Base-by-base conservation (phyloP, 805 yeast species). In the Zygosaccharomyces gambellarensis region DNA sequence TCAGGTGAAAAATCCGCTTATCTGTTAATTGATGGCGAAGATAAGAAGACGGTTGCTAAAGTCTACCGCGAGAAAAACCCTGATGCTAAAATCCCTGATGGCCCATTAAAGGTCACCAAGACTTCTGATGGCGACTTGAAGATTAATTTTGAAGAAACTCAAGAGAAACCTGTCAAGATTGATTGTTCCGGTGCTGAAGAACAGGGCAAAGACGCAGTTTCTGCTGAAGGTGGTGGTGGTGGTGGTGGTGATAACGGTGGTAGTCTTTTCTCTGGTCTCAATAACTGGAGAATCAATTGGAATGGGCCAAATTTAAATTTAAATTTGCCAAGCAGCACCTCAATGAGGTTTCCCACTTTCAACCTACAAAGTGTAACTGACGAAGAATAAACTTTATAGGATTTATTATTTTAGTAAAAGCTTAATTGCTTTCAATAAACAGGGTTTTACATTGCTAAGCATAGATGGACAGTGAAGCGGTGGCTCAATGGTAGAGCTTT, bases 401-500 rank as follows among this genome's bases (percentile, higher is more conserved):
- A 4, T 38, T 22, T 23, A 38, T 32, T 7, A 32, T 25, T 25
- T 25, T 25, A 25, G 7, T 25, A 5, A 25, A 25, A 25, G 6
- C 28, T 25, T 25, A 17, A 17, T 17, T 17, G 17, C 1, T 17
- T 17, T 17, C 2, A 17, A 17, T 17, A 17, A 17, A 17, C 17
- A 17, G 17, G 17, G 1, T 17, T 17, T 17, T 17, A 17, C 17
- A 17, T 17, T 2, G 1, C 17, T 17, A 17, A 17, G 2, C 2
- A 17, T 17, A 34, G 38, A 34, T 34, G 42, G 30, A 52, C 56
- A 34, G 38, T 55, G 80, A 76, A 76, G 79, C 77, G 75, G 78
- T 76, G 80, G 81, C 80, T 76, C 80, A 76, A 76, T 76, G 80
- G 81, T 75, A 76, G 81, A 76, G 81, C 80, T 74, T 76, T 76